Conservation (phyloP, 805 yeast species). For the Candida ulmi region DNA sequence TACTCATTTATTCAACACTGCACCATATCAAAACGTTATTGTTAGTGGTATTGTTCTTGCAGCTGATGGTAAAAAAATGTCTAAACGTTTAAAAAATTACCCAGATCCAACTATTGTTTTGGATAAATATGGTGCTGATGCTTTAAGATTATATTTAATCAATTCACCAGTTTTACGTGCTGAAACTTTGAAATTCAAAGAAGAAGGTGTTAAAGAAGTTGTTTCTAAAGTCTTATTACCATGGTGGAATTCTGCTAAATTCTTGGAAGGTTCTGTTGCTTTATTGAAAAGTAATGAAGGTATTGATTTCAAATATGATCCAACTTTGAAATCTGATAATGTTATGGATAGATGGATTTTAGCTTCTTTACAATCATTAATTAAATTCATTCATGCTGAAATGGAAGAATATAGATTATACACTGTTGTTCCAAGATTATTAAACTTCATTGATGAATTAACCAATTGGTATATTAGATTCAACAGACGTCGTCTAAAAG, state of each 20-base stretch:
- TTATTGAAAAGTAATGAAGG: constrained; percentile 72
- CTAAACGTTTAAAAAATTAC: constrained; percentile 94
- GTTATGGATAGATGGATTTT: constrained; percentile 98
- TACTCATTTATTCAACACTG: constrained; percentile 85
- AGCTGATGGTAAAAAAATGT: constrained; percentile 98
- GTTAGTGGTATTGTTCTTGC: constrained; percentile 97
- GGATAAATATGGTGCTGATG: constrained; percentile 94
- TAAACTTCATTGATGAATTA: constrained; percentile 84
- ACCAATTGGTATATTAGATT: constrained; percentile 99
- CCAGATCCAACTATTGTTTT: constrained; percentile 88
- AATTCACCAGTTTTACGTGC: constrained; percentile 97
- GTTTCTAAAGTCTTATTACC: constrained; percentile 93
- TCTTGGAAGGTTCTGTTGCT: constrained; percentile 91
- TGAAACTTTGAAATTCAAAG: constrained; percentile 93
- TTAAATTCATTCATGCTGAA: constrained; percentile 80
- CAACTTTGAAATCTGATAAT: constrained; percentile 59
- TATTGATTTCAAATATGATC: constrained; percentile 68
- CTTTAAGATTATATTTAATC: constrained; percentile 89
- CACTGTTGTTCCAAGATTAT: constrained; percentile 91
- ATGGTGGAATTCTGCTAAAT: constrained; percentile 98
- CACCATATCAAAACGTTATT: constrained; percentile 93
- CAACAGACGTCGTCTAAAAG: constrained; percentile 97
- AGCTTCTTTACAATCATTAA: constrained; percentile 92
- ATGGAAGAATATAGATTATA: constrained; percentile 87
- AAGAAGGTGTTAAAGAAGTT: constrained; percentile 98